These are phyloP conservation scores for Blastocystis sp. DNA, from an alignment of 352 stramenopile species.

Conservation along the genomic window DNA sequence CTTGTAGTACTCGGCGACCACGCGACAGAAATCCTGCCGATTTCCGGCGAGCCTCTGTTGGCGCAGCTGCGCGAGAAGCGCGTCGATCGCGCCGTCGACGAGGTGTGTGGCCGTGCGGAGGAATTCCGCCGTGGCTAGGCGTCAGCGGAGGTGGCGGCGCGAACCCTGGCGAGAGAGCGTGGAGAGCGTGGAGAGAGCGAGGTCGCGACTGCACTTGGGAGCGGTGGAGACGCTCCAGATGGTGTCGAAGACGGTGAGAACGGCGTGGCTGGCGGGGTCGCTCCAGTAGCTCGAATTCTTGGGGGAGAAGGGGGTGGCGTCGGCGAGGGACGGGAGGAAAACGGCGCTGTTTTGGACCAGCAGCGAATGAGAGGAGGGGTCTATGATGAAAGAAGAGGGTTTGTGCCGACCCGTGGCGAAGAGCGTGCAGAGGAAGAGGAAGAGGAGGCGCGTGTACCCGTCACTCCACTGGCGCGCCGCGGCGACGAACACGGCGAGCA, in stretches of 20 bases:
- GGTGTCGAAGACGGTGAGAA: constrained; percentile 39
- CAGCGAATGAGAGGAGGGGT: neutral
- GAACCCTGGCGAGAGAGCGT: neutral
- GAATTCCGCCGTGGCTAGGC: neutral
- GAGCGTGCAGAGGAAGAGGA: neutral
- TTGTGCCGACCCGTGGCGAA: neutral
- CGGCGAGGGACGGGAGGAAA: constrained; percentile 10
- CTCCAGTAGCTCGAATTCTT: neutral
- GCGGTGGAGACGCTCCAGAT: neutral
- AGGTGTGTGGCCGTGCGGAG: neutral
- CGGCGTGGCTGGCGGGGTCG: neutral
- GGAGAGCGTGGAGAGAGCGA: neutral
- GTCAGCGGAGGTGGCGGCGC: neutral
- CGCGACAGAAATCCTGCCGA: constrained; percentile 24
- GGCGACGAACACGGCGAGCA: neutral
- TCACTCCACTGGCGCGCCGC: neutral
- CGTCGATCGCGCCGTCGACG: constrained; percentile 12
- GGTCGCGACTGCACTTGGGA: neutral
- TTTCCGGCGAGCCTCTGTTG: neutral
- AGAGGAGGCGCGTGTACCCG: neutral
- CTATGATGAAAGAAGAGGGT: neutral
- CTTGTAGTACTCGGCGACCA: constrained; percentile 17
- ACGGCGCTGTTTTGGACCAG: constrained; percentile 49
- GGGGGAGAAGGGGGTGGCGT: neutral
- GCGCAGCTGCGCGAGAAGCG: neutral